Evolutionary conservation across 768 basidiomycete species (phyloP), one percentile per base, ranked within the genome.

Genomic region (Mycena rosella): DNA sequence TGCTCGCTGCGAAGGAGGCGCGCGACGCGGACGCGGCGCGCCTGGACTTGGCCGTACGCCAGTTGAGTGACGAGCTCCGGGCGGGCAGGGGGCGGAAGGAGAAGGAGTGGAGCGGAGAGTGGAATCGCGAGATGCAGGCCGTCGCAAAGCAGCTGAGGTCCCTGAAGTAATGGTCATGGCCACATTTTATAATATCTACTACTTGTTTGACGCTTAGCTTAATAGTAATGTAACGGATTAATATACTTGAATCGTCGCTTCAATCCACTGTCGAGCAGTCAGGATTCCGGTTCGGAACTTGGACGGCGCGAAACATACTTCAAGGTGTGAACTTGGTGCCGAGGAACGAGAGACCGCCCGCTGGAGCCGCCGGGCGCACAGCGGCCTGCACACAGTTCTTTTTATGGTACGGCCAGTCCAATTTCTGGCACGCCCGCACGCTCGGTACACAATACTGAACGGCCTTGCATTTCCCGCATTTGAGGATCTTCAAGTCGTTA

Each of bases 381-480:
- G n/a, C n/a, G n/a, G 14, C 32, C 47, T 47, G 17, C 4, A 38
- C 34, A 30, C 82, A 83, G 0, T 24, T 49, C 61, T 71, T 75
- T 73, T 84, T 86, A 60, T 84, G 82, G 18, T 69, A 73, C 10
- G 81, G 79, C 82, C 84, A 85, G 57, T 84, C 79, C 26, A 70
- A 62, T 63, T 77, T 79, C 63, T 84, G 82, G 48, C 83, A 85
- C 14, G 65, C 71, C 42, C 79, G 72, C 52, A 61, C 54, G 1
- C 64, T 53, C 5, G 79, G 74, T 26, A 68, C 44, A 70, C 82
- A 84, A 61, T 84, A 83, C 24, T 68, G 69, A 10, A 72, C 79
- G 38, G 67, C 73, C 71, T 79, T 81, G 74, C 82, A 84, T 49
- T 74, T 71, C 30, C 74, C 72, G 70, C 82, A 84, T 7, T 53